Conservation (phyloP, 805 yeast genomes). For the Komagataella phaffii region DNA sequence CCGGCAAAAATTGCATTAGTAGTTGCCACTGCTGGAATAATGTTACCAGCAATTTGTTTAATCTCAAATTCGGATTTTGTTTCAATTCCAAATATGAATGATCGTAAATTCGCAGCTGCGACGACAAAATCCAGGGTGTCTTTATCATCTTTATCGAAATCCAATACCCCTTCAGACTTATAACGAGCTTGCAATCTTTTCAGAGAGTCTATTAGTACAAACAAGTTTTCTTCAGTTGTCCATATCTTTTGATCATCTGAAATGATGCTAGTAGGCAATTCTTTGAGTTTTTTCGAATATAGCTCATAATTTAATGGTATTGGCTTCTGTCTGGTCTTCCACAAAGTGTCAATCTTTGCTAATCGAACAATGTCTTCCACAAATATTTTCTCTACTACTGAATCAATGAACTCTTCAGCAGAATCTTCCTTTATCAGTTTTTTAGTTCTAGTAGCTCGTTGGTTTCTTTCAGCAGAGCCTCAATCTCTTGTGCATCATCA, state of each 20-base stretch:
- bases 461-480: constrained; percentile 49
- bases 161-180: constrained; percentile 24
- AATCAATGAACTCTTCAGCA: constrained; percentile 18
- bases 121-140: constrained; percentile 84
- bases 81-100: constrained; percentile 56
- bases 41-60: constrained; percentile 94
- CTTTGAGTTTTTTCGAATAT: neutral
- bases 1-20: constrained; percentile 95
- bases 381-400: constrained; percentile 49
- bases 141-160: constrained; percentile 90
- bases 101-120: constrained; percentile 72
- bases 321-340: constrained; percentile 68
- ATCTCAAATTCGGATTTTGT: constrained; percentile 69
- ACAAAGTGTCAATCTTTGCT: constrained; percentile 53
- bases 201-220: constrained; percentile 38
- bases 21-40: constrained; percentile 97
- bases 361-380: constrained; percentile 69
- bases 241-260: constrained; percentile 35
- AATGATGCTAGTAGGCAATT: constrained; percentile 5
- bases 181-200: constrained; percentile 36
- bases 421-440: constrained; percentile 16
- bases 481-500: constrained; percentile 50
- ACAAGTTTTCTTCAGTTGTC: constrained; percentile 50
- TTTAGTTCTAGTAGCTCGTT: constrained; percentile 47
- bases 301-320: constrained; percentile 33